Conservation (phyloP, 768 basidiomycete species). For the Termitomyces sp. region DNA sequence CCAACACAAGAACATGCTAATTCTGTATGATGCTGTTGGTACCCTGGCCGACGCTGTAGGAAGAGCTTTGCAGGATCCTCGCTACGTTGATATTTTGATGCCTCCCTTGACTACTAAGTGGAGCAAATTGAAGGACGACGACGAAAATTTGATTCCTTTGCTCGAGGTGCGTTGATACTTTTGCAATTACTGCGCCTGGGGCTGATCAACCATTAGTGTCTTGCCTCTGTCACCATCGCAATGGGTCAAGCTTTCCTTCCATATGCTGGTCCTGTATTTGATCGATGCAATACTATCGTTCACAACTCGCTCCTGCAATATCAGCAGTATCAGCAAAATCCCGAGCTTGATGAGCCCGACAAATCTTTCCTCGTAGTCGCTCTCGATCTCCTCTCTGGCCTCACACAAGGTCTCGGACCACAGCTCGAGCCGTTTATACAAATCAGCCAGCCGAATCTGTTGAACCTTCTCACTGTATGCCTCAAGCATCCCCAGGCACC, state of each 20-base stretch:
- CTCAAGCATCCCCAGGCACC: constrained; percentile 95
- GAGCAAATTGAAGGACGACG: constrained; percentile 87
- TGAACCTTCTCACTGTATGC: constrained; percentile 82
- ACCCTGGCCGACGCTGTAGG: constrained; percentile 98
- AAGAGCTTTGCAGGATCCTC: constrained; percentile 76
- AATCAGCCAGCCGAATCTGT: constrained; percentile 69
- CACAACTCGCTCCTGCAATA: constrained; percentile 81
- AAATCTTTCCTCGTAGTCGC: constrained; percentile 97
- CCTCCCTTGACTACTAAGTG: constrained; percentile 89
- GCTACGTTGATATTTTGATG: constrained; percentile 94
- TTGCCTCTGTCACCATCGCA: constrained; percentile 96
- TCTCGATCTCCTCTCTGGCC: constrained; percentile 92
- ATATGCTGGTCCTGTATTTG: constrained; percentile 89
- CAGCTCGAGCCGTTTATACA: constrained; percentile 73
- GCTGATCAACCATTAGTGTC: constrained; percentile 57
- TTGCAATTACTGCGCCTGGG: neutral
- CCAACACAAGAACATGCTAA: constrained; percentile 99
- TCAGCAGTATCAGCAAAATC: constrained; percentile 84
- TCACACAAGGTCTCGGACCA: constrained; percentile 90
- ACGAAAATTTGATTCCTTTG: constrained; percentile 90
- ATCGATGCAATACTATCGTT: constrained; percentile 86
- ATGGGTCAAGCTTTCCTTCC: constrained; percentile 87
- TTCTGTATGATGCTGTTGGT: constrained; percentile 97
- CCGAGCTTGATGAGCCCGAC: constrained; percentile 93
- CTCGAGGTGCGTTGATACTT: constrained; percentile 67